These are phyloP conservation scores for Arthrobotrys musiformis DNA, from an alignment of 2,329 filamentous ascomycete genomes.

Conservation along the genomic window DNA sequence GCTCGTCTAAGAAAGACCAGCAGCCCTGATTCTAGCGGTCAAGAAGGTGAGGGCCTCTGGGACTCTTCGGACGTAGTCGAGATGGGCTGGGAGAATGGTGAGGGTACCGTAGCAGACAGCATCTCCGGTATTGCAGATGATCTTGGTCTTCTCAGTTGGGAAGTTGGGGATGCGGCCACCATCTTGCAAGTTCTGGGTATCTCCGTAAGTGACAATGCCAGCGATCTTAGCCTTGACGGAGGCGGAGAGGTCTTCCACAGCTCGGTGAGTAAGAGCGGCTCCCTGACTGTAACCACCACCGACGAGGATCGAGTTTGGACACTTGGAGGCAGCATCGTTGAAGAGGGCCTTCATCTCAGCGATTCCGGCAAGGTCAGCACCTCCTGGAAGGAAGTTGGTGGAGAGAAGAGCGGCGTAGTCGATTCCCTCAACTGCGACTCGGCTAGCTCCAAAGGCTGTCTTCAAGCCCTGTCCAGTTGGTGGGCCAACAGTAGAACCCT, in stretches of 20 bases:
- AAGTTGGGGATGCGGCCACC: conserved; percentile 63
- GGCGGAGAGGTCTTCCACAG: conserved; percentile 58
- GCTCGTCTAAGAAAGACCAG: conserved; percentile 20
- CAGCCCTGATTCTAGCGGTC: conserved; percentile 32
- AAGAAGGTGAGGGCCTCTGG: conserved; percentile 47
- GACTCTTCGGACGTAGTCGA: conserved; percentile 61
- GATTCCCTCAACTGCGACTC: conserved; percentile 59
- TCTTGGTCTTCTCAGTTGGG: conserved; percentile 61
- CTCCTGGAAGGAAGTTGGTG: conserved; percentile 61
- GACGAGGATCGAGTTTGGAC: conserved; percentile 62
- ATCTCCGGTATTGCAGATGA: conserved; percentile 63
- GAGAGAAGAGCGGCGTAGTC: conserved; percentile 62
- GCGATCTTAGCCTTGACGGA: conserved; percentile 62
- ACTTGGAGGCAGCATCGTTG: conserved; percentile 62
- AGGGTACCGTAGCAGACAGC: conserved; percentile 63
- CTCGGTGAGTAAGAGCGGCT: conserved; percentile 60
- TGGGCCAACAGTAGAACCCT: conserved; percentile 54
- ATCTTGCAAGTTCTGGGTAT: conserved; percentile 65
- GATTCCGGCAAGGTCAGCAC: conserved; percentile 61
- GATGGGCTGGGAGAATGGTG: conserved; percentile 62
- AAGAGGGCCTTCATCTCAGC: conserved; percentile 62
- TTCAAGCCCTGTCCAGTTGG: conserved; percentile 57
- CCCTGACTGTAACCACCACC: conserved; percentile 64
- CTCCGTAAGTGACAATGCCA: conserved; percentile 63
- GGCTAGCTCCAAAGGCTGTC: conserved; percentile 39